Conservation (phyloP, 805 yeast genomes). For the Kuraishia hungarica region DNA sequence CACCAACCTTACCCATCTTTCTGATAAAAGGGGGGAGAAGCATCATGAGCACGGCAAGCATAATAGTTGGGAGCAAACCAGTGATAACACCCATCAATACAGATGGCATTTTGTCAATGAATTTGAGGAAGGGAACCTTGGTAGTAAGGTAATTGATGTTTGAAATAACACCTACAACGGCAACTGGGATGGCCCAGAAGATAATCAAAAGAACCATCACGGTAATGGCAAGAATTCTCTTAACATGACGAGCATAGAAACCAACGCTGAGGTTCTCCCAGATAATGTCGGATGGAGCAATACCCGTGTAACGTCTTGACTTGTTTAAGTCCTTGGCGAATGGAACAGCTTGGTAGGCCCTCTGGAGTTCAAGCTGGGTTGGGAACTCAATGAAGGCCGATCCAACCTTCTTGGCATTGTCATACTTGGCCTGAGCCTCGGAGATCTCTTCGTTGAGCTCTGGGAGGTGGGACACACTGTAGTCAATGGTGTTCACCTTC, state of each 20-base stretch:
- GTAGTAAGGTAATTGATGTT: conserved; percentile 70
- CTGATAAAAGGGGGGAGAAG: conserved; percentile 80
- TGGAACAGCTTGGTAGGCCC: conserved; percentile 78
- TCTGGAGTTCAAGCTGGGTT: conserved; percentile 79
- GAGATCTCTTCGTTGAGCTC: conserved; percentile 62
- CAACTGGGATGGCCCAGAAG: conserved; percentile 96
- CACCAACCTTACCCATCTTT: conserved; percentile 66
- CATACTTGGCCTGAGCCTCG: conserved; percentile 44
- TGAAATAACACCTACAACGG: conserved; percentile 93
- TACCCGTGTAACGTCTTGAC: conserved; percentile 47
- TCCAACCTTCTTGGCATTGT: conserved; percentile 42
- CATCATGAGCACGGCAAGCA: conserved; percentile 76
- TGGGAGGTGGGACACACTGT: conserved; percentile 58
- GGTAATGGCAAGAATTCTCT: conserved; percentile 50
- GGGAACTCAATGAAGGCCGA: conserved; percentile 79
- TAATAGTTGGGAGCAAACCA: conserved; percentile 76
- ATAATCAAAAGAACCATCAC: conserved; percentile 61
- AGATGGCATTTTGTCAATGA: conserved; percentile 66
- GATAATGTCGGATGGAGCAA: conserved; percentile 73
- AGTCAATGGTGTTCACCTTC: conserved; percentile 78
- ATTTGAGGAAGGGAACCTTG: conserved; percentile 65
- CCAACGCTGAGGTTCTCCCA: conserved; percentile 71
- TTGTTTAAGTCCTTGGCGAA: conserved; percentile 35
- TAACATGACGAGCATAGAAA: conserved; percentile 46
- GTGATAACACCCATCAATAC: conserved; percentile 76